Base-by-base conservation (phyloP, 2,329 filamentous ascomycete genomes). In the Cladosporium halotolerans region DNA sequence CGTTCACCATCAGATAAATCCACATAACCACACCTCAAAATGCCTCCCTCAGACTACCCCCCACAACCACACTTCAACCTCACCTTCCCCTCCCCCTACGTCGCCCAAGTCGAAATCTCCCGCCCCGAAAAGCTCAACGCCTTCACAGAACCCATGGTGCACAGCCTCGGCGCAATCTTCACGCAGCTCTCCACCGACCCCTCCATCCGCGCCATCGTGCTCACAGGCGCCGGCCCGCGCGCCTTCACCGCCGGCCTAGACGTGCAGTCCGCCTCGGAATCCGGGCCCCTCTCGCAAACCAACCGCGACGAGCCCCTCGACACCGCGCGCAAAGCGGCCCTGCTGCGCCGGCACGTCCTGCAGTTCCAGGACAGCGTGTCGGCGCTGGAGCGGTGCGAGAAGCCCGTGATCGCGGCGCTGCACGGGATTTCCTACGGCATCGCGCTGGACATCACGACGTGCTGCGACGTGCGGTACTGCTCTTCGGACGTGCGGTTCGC, bases 51-150 rank as follows among this genome's bases (percentile, higher is more conserved):
- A 18, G 28, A 36, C 23, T 74, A 72, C 59, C 65, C 48, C 11
- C 34, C 69, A 9, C 85, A 81, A 72, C 74, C 84, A 61, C 77
- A 87, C 76, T 90, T 89, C 79, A 82, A 83, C 60, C 77, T 95
- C 61, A 82, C 80, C n/a, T 83, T 83, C 40, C 88, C 90, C 0
- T 65, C 73, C 36, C 79, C 85, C 64, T 83, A 83, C 73, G 85
- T 96, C 45, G 88, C 85, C n/a, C 89, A 95, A 68, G 86, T 97
- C 55, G 86, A 96, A 72, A 95, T 95, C 73, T 91, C 95, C 75
- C 82, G 91, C 1, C 83, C 91, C 1, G 72, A 82, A 60, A 96
- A 95, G 75, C 76, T 96, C 69, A 97, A 97, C 70, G 84, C 91
- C 59, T 96, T 96, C 70, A 79, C 83, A 60, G 83, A 89, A 68